phyloP scores from a whole-genome alignment of 1,284 basidiomycete species.

The Mrakiaceae sp. region DNA sequence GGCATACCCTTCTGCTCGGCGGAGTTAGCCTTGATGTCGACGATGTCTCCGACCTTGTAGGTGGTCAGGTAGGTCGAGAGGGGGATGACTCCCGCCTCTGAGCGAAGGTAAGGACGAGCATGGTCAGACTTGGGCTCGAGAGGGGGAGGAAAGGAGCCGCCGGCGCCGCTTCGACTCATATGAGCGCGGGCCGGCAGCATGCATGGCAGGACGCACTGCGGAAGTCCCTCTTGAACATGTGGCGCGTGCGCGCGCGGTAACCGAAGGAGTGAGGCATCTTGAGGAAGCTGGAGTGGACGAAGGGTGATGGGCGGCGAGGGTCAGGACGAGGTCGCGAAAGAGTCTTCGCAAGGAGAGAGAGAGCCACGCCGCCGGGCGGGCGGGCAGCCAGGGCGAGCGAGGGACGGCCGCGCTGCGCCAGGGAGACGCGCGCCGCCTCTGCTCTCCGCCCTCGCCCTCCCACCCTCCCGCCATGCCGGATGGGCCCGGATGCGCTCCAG shows the following conservation, averaged over 20 bases:
- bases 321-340: conserved; percentile 26
- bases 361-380: too few species aligned
- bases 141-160: not conserved
- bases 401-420: too few species aligned
- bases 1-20: conserved; percentile 99
- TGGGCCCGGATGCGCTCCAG: too few species aligned
- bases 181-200: not conserved
- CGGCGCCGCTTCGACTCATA: conserved; percentile 4
- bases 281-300: conserved; percentile 19
- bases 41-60: conserved; percentile 95
- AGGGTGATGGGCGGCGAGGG: conserved; percentile 22
- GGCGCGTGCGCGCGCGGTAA: conserved; percentile 98
- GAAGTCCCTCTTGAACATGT: conserved; percentile 99
- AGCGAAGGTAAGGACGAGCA: not conserved
- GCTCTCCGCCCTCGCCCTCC: too few species aligned
- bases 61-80: conserved; percentile 85
- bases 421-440: too few species aligned
- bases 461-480: too few species aligned
- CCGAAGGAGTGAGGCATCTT: conserved; percentile 99
- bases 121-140: too few species aligned
- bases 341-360: too few species aligned
- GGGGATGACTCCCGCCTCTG: conserved; percentile 84
- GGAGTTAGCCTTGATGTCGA: conserved; percentile 99
- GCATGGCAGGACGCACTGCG: conserved; percentile 51
- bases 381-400: too few species aligned